Evolutionary conservation across 495 filamentous ascomycete genomes (phyloP).

Genomic region (Bombardia bombarda): DNA sequence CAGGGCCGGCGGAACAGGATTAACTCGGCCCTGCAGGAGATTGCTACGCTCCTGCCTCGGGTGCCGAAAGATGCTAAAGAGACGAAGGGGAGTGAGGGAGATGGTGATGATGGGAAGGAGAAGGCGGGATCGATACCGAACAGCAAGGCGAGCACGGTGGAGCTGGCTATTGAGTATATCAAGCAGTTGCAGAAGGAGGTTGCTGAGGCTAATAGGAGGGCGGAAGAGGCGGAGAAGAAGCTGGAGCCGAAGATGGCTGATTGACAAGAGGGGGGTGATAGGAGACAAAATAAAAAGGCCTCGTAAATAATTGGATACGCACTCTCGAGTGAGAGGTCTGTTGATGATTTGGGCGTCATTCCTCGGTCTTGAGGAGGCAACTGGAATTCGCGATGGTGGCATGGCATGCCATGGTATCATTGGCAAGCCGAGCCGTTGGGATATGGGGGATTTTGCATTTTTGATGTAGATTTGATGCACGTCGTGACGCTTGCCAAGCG

Average conservation of each 20-base stretch:
- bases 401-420: no score
- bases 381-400: no score
- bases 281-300: no score
- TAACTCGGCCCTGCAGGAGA: constrained; percentile 87
- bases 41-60: constrained; percentile 70
- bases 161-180: constrained; percentile 94
- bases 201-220: constrained; percentile 53
- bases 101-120: constrained; percentile 20
- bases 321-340: no score
- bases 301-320: no score
- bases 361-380: no score
- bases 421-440: no score
- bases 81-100: constrained; percentile 30
- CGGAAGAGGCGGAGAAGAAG: constrained; percentile 48
- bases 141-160: constrained; percentile 94
- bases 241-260: constrained; percentile 2
- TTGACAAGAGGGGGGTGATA: no score
- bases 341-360: no score
- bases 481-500: no score
- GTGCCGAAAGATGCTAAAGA: constrained; percentile 30
- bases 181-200: constrained; percentile 70
- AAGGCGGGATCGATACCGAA: constrained; percentile 44
- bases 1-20: constrained; percentile 93
- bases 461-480: no score
- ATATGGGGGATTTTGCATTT: no score